Evolutionary conservation across 2,329 filamentous ascomycete species (phyloP).

Genomic region (Fusarium equiseti): DNA sequence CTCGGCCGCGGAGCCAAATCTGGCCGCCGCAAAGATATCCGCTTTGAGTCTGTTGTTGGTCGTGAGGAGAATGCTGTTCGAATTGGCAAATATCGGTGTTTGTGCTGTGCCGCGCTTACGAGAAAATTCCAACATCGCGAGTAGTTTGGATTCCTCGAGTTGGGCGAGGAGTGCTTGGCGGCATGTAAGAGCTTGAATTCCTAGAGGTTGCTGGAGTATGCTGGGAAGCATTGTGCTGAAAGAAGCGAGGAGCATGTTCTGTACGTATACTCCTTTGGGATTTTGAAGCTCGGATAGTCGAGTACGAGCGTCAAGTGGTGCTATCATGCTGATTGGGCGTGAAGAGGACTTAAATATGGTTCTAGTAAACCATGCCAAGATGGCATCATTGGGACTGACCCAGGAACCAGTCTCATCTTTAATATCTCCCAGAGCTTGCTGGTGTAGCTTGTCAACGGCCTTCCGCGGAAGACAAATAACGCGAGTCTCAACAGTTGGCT

Average conservation of each 20-base stretch:
- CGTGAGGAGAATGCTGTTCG: background rate
- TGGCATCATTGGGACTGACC: constrained; percentile 6
- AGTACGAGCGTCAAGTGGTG: background rate
- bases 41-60: background rate
- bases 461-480: background rate
- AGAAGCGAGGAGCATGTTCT: background rate
- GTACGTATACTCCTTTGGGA: fast-evolving
- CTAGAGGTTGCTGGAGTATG: fast-evolving
- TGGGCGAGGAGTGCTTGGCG: background rate
- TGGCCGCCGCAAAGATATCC: background rate
- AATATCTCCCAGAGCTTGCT: background rate
- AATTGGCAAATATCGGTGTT: background rate
- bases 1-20: background rate
- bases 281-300: background rate
- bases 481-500: background rate
- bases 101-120: background rate
- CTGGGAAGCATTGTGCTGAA: background rate
- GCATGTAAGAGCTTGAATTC: background rate
- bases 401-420: fast-evolving
- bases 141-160: background rate
- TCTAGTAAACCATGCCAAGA: background rate
- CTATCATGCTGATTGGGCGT: background rate
- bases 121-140: background rate
- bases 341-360: fast-evolving
- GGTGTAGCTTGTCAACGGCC: background rate